These are phyloP conservation scores for Talaromyces atroroseus DNA, from an alignment of 2,329 filamentous ascomycete species.

Conservation along the genomic window DNA sequence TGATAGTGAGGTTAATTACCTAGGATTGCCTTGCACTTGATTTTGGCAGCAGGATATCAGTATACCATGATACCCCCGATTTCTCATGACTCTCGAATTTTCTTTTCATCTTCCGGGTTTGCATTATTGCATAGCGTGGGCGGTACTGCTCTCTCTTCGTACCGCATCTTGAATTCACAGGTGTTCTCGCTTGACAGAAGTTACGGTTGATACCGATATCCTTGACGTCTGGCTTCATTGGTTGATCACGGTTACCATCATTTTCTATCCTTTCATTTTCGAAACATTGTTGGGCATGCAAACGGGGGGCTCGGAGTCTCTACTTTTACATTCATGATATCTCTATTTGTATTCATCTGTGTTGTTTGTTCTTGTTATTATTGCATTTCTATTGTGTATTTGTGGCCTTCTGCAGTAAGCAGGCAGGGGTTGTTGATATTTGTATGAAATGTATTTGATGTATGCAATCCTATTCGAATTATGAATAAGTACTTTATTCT, in stretches of 20 bases:
- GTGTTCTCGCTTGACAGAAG: slow-evolving; percentile 23
- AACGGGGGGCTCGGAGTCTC: slow-evolving; percentile 1
- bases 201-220: slow-evolving; percentile 13
- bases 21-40: background rate
- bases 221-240: slow-evolving; percentile 12
- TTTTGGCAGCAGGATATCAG: slow-evolving; percentile 4
- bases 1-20: slow-evolving; percentile 17
- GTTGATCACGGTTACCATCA: background rate
- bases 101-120: slow-evolving; percentile 15
- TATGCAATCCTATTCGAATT: background rate
- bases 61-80: slow-evolving; percentile 31
- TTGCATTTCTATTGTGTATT: background rate
- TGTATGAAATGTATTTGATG: slow-evolving; percentile 1
- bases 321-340: slow-evolving; percentile 10
- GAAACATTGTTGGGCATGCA: slow-evolving; percentile 5
- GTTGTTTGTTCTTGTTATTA: background rate
- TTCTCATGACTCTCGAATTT: slow-evolving; percentile 26
- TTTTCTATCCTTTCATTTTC: background rate
- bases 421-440: background rate
- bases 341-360: slow-evolving; percentile 7
- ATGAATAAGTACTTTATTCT: background rate
- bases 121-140: slow-evolving; percentile 37
- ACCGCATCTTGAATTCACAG: slow-evolving; percentile 28
- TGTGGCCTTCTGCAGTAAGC: background rate
- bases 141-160: slow-evolving; percentile 26